Evolutionary conservation across 495 filamentous ascomycete genomes (phyloP).

Genomic region (Rhizodiscina lignyota): DNA sequence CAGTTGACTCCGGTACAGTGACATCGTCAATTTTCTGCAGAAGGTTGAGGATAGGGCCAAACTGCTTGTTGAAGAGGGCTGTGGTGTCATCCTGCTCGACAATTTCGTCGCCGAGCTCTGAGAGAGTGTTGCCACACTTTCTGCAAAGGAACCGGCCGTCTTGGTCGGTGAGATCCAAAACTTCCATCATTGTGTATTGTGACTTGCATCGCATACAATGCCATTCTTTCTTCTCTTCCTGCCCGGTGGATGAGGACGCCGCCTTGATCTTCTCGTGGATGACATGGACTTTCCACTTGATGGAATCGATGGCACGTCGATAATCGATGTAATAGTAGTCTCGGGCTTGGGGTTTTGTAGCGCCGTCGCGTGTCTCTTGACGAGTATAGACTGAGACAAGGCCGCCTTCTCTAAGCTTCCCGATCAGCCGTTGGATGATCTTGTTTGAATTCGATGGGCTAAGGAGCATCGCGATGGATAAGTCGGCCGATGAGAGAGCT

Average conservation of each 20-base stretch:
- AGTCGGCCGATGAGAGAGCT: conserved; percentile 76
- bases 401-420: conserved; percentile 66
- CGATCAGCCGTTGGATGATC: conserved; percentile 74
- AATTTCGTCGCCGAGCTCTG: conserved; percentile 46
- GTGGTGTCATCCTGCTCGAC: conserved; percentile 55
- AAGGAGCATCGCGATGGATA: conserved; percentile 69
- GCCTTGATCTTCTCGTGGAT: conserved; percentile 72
- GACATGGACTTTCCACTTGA: conserved; percentile 82
- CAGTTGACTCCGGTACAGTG: conserved; percentile 71
- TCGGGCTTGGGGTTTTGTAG: conserved; percentile 56
- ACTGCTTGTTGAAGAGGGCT: conserved; percentile 70
- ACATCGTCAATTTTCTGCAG: conserved; percentile 73
- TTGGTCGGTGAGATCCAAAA: conserved; percentile 49
- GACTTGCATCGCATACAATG: conserved; percentile 62
- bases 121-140: conserved; percentile 56
- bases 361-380: conserved; percentile 56
- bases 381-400: conserved; percentile 73
- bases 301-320: conserved; percentile 82
- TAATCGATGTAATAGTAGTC: conserved; percentile 97
- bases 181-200: conserved; percentile 76
- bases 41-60: conserved; percentile 67
- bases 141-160: conserved; percentile 55
- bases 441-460: conserved; percentile 61
- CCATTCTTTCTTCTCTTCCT: conserved; percentile 80
- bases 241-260: conserved; percentile 55